Evolutionary conservation across 176 grass and related monocot genomes (phyloP), one percentile per base, ranked within the genome.

Genomic region (Coix lacrymajobi): DNA sequence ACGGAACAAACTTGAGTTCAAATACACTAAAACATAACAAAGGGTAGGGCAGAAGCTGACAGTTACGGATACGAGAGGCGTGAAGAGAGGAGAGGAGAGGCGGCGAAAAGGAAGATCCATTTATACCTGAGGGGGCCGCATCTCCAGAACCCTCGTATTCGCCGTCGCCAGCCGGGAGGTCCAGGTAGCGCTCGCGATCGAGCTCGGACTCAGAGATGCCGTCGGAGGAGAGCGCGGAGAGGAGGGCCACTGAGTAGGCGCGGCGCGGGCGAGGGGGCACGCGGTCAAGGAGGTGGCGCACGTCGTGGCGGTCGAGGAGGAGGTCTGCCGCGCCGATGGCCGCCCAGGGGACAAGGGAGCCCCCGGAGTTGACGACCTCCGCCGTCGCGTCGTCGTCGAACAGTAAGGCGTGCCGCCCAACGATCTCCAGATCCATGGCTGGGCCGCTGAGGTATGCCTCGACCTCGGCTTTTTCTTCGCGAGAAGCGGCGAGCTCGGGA

Each of bases 221-320:
- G 25, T 73, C 92, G n/a, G 32, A 68, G 15, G 77, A 62, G 28
- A 76, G 60, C 6, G 37, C 45, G 9, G 80, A 75, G 31, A 33
- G 80, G 41, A 87, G 81, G 66, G 49, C 83, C n/a, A 8, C 43
- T 7, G 85, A 74, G 80, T 74, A 71, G 36, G 86, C 4, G 64
- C 76, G 73, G 36, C 76, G 87, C 56, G 96, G 87, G 4, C 91
- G 87, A 25, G 89, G 85, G n/a, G 93, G 96, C n/a, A 98, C 87
- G 29, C 93, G 87, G 74, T 98, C 96, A 49, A 98, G 96, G 5
- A 98, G 91, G 87, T 98, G 93, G 15, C 96, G 89, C 25, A 91
- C 93, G 80, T 98, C 96, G 46, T 98, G 88, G 73, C 96, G 96
- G 80, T 98, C 96, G 34, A 98, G 88, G 40, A 93, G 89, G 54